Conservation (phyloP, 176 grass and related monocot genomes). For the Bonia amplexicaulis region DNA sequence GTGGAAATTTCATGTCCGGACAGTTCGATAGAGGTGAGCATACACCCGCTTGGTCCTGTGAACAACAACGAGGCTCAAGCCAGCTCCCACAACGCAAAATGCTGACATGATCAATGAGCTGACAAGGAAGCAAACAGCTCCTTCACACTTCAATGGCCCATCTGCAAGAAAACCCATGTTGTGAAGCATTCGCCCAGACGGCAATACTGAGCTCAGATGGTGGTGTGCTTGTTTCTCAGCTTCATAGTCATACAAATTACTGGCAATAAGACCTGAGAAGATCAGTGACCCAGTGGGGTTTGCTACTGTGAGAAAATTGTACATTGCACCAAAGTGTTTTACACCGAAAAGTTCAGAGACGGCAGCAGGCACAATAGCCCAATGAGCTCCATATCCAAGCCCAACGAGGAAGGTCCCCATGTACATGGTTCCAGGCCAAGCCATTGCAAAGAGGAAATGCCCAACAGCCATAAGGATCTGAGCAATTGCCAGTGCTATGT, state of each 20-base stretch:
- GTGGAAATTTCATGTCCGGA: constrained; percentile 37
- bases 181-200: constrained; percentile 11
- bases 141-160: constrained; percentile 59
- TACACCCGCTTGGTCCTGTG: constrained; percentile 65
- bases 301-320: constrained; percentile 86
- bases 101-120: constrained; percentile 86
- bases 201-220: constrained; percentile 6
- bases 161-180: constrained; percentile 31
- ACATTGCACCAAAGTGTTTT: constrained; percentile 76
- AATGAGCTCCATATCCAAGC: constrained; percentile 78
- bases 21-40: constrained; percentile 40
- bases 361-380: constrained; percentile 72
- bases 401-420: constrained; percentile 70
- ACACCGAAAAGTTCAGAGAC: constrained; percentile 77
- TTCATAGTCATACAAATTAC: constrained; percentile 64
- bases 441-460: constrained; percentile 84
- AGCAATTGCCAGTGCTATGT: constrained; percentile 52
- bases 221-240: constrained; percentile 58
- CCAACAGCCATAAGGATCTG: constrained; percentile 65
- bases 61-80: constrained; percentile 66
- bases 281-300: constrained; percentile 68
- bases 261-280: constrained; percentile 80
- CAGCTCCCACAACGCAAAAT: constrained; percentile 52
- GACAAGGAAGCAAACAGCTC: constrained; percentile 63
- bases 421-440: constrained; percentile 89